Evolutionary conservation across 31 red algal genomes (phyloP), one percentile per base, ranked within the genome.

Genomic region (Asparagopsis taxiformis): DNA sequence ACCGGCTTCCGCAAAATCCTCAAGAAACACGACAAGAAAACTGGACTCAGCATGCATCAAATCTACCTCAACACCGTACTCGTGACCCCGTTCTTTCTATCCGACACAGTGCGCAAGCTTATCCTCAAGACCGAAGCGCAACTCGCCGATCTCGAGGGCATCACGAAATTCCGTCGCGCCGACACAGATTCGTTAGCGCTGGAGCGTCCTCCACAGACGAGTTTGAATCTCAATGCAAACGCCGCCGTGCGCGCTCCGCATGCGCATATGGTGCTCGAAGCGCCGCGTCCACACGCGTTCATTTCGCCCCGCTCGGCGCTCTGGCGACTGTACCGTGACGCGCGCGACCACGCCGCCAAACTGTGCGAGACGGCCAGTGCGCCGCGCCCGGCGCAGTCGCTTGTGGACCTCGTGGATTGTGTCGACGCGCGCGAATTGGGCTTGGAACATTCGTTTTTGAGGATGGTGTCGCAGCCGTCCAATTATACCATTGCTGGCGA

Each of bases 21-120:
- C 33, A 98, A 98, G 51, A 98, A 98, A 58, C 77, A 93, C 31
- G 94, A 98, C 79, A 98, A 98, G 74, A 97, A 98, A 63, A 93
- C 75, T n/a, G 83, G 89, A 6, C 66, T 68, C 53, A 64, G 60
- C 59, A 51, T 98, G 29, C 94, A 72, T 26, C 62, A 74, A 35
- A 85, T 79, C 31, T 98, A 93, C 53, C 61, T 98, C 8, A 68
- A 70, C 31, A 91, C 79, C 38, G 94, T 98, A 6, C 68, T 89
- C 4, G 46, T 68, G 70, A 98, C 94, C 29, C 94, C 94, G 4
- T 93, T 93, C 71, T 93, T 98, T 51, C 79, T 85, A 19, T 72
- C 68, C 10, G 37, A 78, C 37, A 90, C 85, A 41, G 77, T 98
- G 67, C 94, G 79, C 2, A 31, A 56, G 3, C 75, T 98, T 13